Base-by-base conservation (phyloP, 495 filamentous ascomycete species). In the Penicillium samsonianum region DNA sequence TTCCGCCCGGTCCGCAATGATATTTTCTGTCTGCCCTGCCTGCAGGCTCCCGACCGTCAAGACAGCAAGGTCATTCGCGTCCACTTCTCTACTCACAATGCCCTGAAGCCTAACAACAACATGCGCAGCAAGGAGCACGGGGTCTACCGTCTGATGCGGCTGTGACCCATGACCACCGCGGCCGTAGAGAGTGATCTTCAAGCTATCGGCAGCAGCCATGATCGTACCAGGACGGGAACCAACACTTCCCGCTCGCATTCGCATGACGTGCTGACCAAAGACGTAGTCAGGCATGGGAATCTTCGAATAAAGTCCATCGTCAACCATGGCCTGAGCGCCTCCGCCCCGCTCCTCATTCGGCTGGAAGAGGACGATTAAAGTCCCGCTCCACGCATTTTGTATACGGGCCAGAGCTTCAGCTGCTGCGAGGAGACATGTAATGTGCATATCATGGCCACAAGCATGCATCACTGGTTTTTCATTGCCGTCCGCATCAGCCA, bases 371-470 rank as follows among this genome's bases (percentile, higher is more conserved):
- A 80, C 66, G n/a, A 83, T 72, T 57, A 83, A 57, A 0, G 81
- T 83, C 4, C 81, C 81, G 33, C 55, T 65, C 81, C 81, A 84
- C 2, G 58, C 25, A 23, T 71, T 37, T 40, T 51, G 68, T 5
- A 59, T 61, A 3, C 55, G 58, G 8, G 57, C 66, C 0, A 83
- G 67, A 0, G 58, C 60, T 46, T 83, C 79, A 0, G 80, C 73
- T 0, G 79, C 75, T 0, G 78, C 81, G 4, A 83, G 70, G 0
- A 83, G 72, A 59, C 74, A 80, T 0, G 81, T 82, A 3, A 84
- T 73, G 35, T 84, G 81, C 75, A 83, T 80, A 42, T 84, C 81
- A 62, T 84, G 81, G 2, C 80, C 81, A 50, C 81, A 82, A 14
- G 80, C 80, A 56, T 82, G 80, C 80, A 82, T 82, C 4, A 81